Evolutionary conservation across 2,329 filamentous ascomycete species (phyloP), one percentile per base, ranked within the genome.

Genomic region (Alternaria incomplexa): DNA sequence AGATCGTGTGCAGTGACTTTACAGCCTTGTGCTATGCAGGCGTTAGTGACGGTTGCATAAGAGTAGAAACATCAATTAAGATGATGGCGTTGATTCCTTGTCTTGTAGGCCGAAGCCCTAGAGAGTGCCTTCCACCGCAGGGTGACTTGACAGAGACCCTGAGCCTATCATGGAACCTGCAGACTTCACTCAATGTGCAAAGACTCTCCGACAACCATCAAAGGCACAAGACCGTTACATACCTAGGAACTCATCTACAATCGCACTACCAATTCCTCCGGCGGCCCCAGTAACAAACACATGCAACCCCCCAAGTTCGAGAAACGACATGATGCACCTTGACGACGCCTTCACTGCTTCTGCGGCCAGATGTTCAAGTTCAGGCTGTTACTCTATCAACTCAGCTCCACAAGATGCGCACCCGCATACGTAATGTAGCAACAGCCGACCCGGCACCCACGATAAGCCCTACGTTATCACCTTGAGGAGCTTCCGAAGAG

Each of bases 241-340:
- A 87, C 85, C 81, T 58, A 87, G 71, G 55, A 88, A 86, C 67
- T 87, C 85, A 52, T 80, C 77, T 5, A 86, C 83, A 12, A 83
- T 83, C 11, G 82, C 80, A 40, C 77, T 77, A 2, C 85, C 86
- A 72, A 87, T 85, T 4, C 83, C 83, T 13, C 85, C 84, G 15
- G 83, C 82, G 15, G 85, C 85, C 15, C 85, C 85, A 0, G 85
- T 86, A 25, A 87, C 79, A 62, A 88, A 86, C 30, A 85, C 85
- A 76, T 87, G 85, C 25, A 80, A 75, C 13, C 80, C 81, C 66
- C 85, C 81, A 26, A 87, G 74, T 3, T 77, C 79, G 6, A 87
- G 77, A 61, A 85, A 86, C 2, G 84, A 82, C 76, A 80, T 77
- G 32, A 45, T 56, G 40, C 17, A 25, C 51, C 44, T 55, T 10